phyloP scores from a whole-genome alignment of 805 yeast genomes.

The Saccharomycopsis sp. region DNA sequence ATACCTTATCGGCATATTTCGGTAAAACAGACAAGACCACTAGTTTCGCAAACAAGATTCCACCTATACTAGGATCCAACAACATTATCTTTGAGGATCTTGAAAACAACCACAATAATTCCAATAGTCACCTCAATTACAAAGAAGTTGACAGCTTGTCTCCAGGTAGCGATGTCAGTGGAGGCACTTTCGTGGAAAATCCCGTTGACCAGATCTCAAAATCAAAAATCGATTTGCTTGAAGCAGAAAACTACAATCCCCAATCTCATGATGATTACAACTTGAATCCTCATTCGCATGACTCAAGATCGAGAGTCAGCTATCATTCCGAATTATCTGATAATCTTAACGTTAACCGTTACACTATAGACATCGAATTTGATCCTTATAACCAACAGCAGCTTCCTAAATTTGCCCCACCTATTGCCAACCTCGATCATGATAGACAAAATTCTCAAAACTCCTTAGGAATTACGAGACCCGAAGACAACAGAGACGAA shows the following conservation, averaged over 20 bases:
- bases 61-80: background rate
- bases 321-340: background rate
- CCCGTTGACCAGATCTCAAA: background rate
- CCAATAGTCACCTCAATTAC: background rate
- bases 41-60: background rate
- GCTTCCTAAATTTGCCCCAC: background rate
- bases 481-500: background rate
- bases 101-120: background rate
- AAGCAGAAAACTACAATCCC: background rate
- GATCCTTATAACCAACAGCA: slow-evolving; percentile 1
- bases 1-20: background rate
- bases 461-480: background rate
- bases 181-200: background rate
- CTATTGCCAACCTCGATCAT: background rate
- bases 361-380: slow-evolving; percentile 1
- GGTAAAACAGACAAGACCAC: background rate
- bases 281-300: background rate
- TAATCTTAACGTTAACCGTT: background rate
- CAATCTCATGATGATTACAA: background rate
- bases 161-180: background rate
- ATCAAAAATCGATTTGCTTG: background rate
- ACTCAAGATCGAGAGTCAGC: background rate
- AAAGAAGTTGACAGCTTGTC: background rate
- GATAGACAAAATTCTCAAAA: background rate
- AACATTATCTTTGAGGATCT: background rate